phyloP scores from a whole-genome alignment of 2,329 filamentous ascomycete genomes.

The Fusarium sp. region DNA sequence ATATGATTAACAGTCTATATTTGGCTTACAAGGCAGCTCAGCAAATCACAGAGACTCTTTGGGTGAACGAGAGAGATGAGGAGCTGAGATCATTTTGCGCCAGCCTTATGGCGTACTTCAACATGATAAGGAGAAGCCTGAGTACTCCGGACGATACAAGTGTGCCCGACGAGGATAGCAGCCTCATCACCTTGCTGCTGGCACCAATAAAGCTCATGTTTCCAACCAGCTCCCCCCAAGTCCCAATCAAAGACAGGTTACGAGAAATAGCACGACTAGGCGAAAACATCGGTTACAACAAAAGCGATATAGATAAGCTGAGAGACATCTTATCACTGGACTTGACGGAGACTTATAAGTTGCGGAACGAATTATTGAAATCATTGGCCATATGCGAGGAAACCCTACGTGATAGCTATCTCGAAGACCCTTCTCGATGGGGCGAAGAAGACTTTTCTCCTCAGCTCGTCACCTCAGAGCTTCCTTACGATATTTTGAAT shows the following conservation, averaged over 20 bases:
- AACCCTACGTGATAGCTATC: fast-evolving
- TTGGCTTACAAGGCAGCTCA: fast-evolving
- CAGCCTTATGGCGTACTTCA: background rate
- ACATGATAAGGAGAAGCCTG: fast-evolving
- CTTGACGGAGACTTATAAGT: fast-evolving
- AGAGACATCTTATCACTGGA: fast-evolving
- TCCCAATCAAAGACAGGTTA: background rate
- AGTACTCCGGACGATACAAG: fast-evolving
- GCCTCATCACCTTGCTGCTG: fast-evolving
- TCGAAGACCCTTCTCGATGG: fast-evolving
- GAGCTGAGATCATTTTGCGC: fast-evolving
- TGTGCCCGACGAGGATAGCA: fast-evolving
- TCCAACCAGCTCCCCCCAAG: fast-evolving
- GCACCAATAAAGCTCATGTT: background rate
- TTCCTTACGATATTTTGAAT: fast-evolving
- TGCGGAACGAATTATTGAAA: fast-evolving
- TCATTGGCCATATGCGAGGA: background rate
- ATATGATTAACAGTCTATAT: fast-evolving
- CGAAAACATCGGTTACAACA: no score
- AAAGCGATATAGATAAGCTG: no score
- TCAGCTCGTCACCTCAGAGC: fast-evolving
- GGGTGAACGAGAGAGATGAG: fast-evolving
- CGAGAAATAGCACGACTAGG: no score
- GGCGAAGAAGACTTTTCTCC: fast-evolving
- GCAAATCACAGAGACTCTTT: background rate